phyloP scores from a whole-genome alignment of 768 basidiomycete genomes.

The Fistulinella prunicolor region DNA sequence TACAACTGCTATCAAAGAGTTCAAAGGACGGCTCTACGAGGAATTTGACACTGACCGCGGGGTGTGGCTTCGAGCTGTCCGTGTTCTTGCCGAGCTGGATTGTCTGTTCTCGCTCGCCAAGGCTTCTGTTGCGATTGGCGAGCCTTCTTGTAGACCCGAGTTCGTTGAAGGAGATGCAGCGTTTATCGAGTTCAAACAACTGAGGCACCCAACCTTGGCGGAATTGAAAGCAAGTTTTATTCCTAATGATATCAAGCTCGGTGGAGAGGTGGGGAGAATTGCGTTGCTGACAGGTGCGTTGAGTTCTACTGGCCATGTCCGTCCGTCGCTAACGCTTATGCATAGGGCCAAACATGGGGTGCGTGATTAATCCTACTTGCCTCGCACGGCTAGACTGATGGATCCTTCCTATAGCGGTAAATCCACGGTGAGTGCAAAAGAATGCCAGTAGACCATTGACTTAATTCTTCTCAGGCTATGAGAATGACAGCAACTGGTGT shows the following conservation, averaged over 20 bases:
- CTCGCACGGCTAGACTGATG: neutral
- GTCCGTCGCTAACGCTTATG: neutral
- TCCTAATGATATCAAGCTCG: conserved; percentile 88
- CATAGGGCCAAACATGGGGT: conserved; percentile 87
- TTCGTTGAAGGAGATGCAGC: conserved; percentile 80
- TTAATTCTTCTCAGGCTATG: conserved; percentile 53
- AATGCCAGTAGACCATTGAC: neutral
- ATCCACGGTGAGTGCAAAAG: conserved; percentile 52
- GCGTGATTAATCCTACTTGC: conserved; percentile 29
- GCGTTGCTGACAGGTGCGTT: conserved; percentile 79
- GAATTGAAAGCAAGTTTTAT: conserved; percentile 81
- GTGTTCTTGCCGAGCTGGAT: conserved; percentile 92
- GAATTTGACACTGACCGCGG: conserved; percentile 82
- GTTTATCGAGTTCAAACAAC: conserved; percentile 81
- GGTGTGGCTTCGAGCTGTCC: conserved; percentile 79
- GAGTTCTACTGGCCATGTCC: neutral
- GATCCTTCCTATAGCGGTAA: conserved; percentile 53
- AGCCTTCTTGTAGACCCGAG: conserved; percentile 90
- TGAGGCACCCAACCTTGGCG: conserved; percentile 82
- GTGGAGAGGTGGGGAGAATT: conserved; percentile 70
- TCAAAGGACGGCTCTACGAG: conserved; percentile 72
- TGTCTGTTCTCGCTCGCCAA: conserved; percentile 92
- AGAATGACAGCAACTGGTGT: conserved; percentile 96
- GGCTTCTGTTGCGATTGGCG: conserved; percentile 83
- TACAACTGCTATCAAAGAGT: conserved; percentile 74